These are phyloP conservation scores for Lasiodiplodia sp. DNA, from an alignment of 2,329 filamentous ascomycete genomes.

Conservation along the genomic window DNA sequence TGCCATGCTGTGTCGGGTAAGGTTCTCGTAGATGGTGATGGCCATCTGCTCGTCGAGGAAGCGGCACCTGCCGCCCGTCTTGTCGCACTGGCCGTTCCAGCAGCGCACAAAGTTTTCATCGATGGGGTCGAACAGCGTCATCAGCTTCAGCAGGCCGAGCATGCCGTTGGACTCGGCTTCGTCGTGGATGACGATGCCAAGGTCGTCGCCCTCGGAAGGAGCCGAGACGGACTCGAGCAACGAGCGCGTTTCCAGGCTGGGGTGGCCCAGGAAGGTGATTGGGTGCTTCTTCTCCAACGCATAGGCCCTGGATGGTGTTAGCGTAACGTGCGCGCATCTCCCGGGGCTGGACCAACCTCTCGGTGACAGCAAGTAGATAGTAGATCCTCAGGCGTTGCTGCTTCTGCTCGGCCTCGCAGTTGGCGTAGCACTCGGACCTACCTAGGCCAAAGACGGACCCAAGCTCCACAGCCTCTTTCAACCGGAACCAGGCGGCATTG, in stretches of 20 bases:
- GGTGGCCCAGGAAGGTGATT: conserved; percentile 52
- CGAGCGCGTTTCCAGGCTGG: conserved; percentile 49
- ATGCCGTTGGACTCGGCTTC: conserved; percentile 51
- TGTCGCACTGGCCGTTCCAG: conserved; percentile 51
- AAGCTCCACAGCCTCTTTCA: conserved; percentile 46
- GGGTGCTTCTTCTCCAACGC: conserved; percentile 52
- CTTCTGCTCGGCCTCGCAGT: conserved; percentile 42
- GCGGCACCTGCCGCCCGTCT: conserved; percentile 39
- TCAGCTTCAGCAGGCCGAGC: conserved; percentile 52
- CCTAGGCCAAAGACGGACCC: conserved; percentile 51
- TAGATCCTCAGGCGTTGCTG: conserved; percentile 50
- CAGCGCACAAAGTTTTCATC: conserved; percentile 54
- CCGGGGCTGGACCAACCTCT: conserved; percentile 30
- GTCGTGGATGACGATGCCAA: conserved; percentile 52
- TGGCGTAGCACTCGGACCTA: conserved; percentile 48
- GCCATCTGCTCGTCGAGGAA: conserved; percentile 39
- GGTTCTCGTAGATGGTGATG: conserved; percentile 3
- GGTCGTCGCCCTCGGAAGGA: conserved; percentile 36
- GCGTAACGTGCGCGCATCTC: background rate
- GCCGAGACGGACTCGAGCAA: conserved; percentile 50
- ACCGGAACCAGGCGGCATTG: conserved; percentile 38
- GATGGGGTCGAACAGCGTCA: conserved; percentile 54
- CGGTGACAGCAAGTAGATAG: conserved; percentile 44
- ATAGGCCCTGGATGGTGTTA: conserved; percentile 44
- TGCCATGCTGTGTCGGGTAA: conserved; percentile 32